Evolutionary conservation across 805 yeast genomes (phyloP).

Genomic region (Pichia cabralensis): DNA sequence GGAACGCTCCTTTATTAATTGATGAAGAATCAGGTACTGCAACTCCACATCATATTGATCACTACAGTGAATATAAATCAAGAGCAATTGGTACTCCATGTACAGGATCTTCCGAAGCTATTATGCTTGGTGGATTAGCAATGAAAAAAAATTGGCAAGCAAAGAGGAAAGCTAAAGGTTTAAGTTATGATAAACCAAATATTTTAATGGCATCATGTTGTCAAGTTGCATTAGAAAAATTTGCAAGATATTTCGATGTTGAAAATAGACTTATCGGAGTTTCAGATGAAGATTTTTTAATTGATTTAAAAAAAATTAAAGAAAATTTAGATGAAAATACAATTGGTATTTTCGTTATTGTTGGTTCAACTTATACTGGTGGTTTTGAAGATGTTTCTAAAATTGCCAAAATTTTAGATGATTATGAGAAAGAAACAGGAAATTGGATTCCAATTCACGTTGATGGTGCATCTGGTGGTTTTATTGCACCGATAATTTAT

Average conservation of each 20-base stretch:
- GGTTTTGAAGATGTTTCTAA: conserved; percentile 71
- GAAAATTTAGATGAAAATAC: conserved; percentile 80
- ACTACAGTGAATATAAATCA: conserved; percentile 9
- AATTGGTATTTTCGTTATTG: conserved; percentile 78
- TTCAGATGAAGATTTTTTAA: conserved; percentile 47
- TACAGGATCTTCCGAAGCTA: conserved; percentile 90
- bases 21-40: conserved; percentile 15
- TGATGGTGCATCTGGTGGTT: conserved; percentile 89
- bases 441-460: conserved; percentile 73
- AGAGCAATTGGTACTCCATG: conserved; percentile 78
- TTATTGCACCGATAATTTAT: conserved; percentile 74
- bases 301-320: conserved; percentile 51
- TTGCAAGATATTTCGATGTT: conserved; percentile 89
- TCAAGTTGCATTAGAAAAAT: conserved; percentile 90
- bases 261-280: conserved; percentile 73
- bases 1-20: conserved; percentile 53
- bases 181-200: conserved; percentile 58
- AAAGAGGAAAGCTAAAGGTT: conserved; percentile 47
- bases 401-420: conserved; percentile 56
- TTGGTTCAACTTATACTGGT: conserved; percentile 92
- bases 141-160: conserved; percentile 86
- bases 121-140: conserved; percentile 88
- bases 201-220: conserved; percentile 88
- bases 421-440: conserved; percentile 59
- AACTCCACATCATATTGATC: conserved; percentile 7